phyloP scores from a whole-genome alignment of 805 yeast genomes.

The Yamadazyma tumulicola region DNA sequence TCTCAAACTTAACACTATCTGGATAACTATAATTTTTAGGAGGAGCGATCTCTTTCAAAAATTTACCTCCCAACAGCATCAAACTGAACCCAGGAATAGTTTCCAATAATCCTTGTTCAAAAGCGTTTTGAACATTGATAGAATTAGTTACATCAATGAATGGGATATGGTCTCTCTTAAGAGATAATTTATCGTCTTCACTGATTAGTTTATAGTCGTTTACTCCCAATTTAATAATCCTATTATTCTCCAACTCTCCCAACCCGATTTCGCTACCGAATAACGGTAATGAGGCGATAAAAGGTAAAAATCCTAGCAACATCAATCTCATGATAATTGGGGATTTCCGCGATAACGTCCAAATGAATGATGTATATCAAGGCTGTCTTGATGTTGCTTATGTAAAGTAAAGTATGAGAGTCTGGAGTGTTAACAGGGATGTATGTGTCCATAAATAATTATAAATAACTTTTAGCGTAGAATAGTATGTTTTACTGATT shows the following conservation, averaged over 20 bases:
- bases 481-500: no score
- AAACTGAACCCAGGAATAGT: constrained; percentile 8
- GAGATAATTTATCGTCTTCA: constrained; percentile 33
- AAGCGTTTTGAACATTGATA: constrained; percentile 32
- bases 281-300: constrained; percentile 11
- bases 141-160: constrained; percentile 64
- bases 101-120: constrained; percentile 20
- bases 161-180: constrained; percentile 42
- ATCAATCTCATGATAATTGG: no score
- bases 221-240: constrained; percentile 37
- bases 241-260: constrained; percentile 6
- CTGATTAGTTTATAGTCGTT: constrained; percentile 26
- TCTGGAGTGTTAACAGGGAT: no score
- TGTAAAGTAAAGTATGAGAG: no score
- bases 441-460: no score
- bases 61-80: constrained; percentile 23
- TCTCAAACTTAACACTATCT: constrained; percentile 26
- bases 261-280: neutral
- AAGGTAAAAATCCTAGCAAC: constrained; percentile 2
- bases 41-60: constrained; percentile 17
- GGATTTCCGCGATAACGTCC: no score
- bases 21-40: constrained; percentile 52
- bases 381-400: no score
- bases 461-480: no score
- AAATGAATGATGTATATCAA: no score